phyloP scores from a whole-genome alignment of 2,329 filamentous ascomycete species.

The Aspergillus thermomutatus region DNA sequence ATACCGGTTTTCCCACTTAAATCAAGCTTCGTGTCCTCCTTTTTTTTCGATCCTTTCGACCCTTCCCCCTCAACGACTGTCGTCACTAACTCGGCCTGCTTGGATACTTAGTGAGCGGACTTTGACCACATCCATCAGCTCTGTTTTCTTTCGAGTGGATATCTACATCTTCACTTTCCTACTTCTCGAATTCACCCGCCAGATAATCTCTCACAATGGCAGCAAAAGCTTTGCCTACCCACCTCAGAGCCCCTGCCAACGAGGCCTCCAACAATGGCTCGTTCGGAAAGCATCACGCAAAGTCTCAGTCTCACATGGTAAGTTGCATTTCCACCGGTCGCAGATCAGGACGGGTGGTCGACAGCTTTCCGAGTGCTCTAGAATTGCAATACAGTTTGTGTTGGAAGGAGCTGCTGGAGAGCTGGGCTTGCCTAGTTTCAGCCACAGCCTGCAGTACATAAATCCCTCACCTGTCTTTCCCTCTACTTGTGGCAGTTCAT shows the following conservation, averaged over 20 bases:
- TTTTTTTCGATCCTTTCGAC: constrained; percentile 15
- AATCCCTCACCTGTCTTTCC: neutral
- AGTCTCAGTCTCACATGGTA: constrained; percentile 56
- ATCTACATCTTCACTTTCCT: neutral
- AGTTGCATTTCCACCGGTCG: constrained; percentile 25
- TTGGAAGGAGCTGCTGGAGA: neutral
- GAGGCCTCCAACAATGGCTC: constrained; percentile 31
- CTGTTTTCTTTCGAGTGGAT: neutral
- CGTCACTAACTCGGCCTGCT: neutral
- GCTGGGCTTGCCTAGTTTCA: neutral
- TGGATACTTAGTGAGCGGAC: constrained; percentile 2
- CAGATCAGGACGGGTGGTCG: neutral
- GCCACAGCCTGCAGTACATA: neutral
- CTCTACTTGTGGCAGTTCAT: neutral
- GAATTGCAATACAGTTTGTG: neutral
- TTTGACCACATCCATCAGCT: neutral
- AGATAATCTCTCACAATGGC: constrained; percentile 55
- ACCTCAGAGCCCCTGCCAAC: constrained; percentile 66
- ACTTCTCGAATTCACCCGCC: neutral
- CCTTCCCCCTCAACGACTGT: neutral
- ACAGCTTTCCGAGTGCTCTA: neutral
- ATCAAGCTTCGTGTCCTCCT: constrained; percentile 18
- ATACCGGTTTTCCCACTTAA: constrained; percentile 9
- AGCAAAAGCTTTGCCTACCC: constrained; percentile 73
- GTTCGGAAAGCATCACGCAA: constrained; percentile 51